phyloP scores from a whole-genome alignment of 176 grass and related monocot species.

The Oryza glaberrima region DNA sequence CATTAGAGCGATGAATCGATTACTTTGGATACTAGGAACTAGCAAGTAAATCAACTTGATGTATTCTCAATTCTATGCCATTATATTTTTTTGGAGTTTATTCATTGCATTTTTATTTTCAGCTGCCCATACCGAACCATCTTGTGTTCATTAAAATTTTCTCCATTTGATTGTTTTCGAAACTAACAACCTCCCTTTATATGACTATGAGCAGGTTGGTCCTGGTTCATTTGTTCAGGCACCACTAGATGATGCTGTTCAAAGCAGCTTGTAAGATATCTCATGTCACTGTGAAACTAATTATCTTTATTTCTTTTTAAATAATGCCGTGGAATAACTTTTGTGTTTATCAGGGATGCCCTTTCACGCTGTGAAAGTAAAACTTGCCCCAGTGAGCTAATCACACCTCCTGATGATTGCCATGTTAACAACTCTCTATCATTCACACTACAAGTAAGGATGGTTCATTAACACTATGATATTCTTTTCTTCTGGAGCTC shows the following conservation, averaged over 20 bases:
- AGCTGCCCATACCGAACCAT: conserved; percentile 9
- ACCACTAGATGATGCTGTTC: conserved; percentile 67
- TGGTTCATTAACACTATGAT: conserved; percentile 16
- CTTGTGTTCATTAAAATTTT: background rate
- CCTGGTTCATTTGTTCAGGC: conserved; percentile 93
- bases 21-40: no score
- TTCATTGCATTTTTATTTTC: conserved; percentile 13
- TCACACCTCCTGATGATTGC: conserved; percentile 94
- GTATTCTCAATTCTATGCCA: background rate
- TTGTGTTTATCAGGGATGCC: conserved; percentile 60
- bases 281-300: conserved; percentile 22
- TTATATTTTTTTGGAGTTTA: background rate
- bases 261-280: conserved; percentile 87
- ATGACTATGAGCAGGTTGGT: conserved; percentile 70
- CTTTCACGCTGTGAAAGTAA: conserved; percentile 85
- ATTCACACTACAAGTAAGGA: conserved; percentile 83
- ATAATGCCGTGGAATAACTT: conserved; percentile 34
- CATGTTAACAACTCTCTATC: conserved; percentile 93
- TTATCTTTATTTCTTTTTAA: conserved; percentile 45
- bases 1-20: background rate
- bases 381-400: conserved; percentile 93
- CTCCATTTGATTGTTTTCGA: background rate
- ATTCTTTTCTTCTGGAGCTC: conserved; percentile 17
- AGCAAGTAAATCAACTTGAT: no score
- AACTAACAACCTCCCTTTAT: conserved; percentile 26